Conservation (phyloP, 108 stramenopile species). For the Chaetoceros tenuissimus region DNA sequence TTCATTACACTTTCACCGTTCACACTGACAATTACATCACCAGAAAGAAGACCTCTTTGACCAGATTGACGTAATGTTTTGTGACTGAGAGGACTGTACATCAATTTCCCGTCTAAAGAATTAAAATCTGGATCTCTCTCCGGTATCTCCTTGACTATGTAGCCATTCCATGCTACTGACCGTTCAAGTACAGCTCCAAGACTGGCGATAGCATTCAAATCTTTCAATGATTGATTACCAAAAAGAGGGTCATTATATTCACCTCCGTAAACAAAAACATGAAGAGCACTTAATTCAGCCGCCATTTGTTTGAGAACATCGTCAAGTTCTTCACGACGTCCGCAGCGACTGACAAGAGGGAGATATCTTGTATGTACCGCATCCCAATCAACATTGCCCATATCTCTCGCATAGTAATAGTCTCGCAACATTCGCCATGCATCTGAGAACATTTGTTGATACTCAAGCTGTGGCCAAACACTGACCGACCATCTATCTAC, state of each 20-base stretch:
- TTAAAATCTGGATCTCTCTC: slow-evolving; percentile 62
- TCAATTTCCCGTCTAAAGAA: slow-evolving; percentile 31
- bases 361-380: slow-evolving; percentile 46
- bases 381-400: slow-evolving; percentile 54
- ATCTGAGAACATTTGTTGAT: slow-evolving; percentile 61
- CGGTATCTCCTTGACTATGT: slow-evolving; percentile 36
- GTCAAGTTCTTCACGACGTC: slow-evolving; percentile 65
- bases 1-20: slow-evolving; percentile 65
- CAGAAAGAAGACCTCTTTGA: slow-evolving; percentile 46
- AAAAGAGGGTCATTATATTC: slow-evolving; percentile 49
- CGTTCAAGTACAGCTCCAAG: slow-evolving; percentile 51
- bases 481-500: slow-evolving; percentile 21
- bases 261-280: slow-evolving; percentile 70
- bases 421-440: slow-evolving; percentile 65
- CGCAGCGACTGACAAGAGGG: slow-evolving; percentile 43
- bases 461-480: slow-evolving; percentile 61
- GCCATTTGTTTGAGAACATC: slow-evolving; percentile 71
- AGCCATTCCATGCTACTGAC: slow-evolving; percentile 52
- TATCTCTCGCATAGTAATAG: slow-evolving; percentile 58
- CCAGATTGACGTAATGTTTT: slow-evolving; percentile 39
- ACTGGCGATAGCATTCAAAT: slow-evolving; percentile 40
- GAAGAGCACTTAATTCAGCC: slow-evolving; percentile 62
- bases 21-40: slow-evolving; percentile 65
- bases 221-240: slow-evolving; percentile 11
- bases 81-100: slow-evolving; percentile 54